Percentiles rank a stretch among this genome's conserved stretches.
phyloP scores from a whole-genome alignment of 73 alveolate species.

The Chromera velia region DNA sequence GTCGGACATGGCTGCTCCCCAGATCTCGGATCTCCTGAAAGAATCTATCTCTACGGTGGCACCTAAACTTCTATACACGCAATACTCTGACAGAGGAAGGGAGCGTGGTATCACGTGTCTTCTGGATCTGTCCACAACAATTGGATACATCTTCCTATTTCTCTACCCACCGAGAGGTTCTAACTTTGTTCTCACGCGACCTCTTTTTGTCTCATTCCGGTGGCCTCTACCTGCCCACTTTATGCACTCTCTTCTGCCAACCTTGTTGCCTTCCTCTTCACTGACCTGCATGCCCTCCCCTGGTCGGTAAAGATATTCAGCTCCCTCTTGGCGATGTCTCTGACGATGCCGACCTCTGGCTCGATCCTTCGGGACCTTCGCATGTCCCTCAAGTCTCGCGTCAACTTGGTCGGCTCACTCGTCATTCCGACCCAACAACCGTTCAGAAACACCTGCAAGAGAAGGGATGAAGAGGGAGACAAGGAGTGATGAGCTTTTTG shows the following conservation, averaged over 20 bases:
- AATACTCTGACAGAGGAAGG: too few relatives aligned
- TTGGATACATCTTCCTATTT: too few relatives aligned
- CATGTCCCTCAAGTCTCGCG: slow-evolving; percentile 52
- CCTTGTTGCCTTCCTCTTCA: slow-evolving; percentile 49
- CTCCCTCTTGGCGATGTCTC: slow-evolving; percentile 81
- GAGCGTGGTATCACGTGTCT: too few relatives aligned
- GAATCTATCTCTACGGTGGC: too few relatives aligned
- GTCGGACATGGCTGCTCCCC: too few relatives aligned
- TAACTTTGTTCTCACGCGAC: too few relatives aligned
- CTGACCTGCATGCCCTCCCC: slow-evolving; percentile 93
- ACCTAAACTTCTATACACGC: too few relatives aligned
- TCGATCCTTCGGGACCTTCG: slow-evolving; percentile 61
- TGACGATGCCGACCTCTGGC: slow-evolving; percentile 79
- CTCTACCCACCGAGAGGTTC: too few relatives aligned
- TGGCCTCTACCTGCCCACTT: slow-evolving; percentile 13
- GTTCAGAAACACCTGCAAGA: slow-evolving; percentile 88
- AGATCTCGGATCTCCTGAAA: too few relatives aligned
- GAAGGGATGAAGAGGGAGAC: too few relatives aligned
- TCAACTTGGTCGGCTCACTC: slow-evolving; percentile 73
- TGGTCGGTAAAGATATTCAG: slow-evolving; percentile 87
- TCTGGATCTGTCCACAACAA: too few relatives aligned
- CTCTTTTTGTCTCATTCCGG: slow-evolving; percentile 7
- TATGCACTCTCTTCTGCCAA: slow-evolving; percentile 42
- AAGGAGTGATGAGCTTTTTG: too few relatives aligned
- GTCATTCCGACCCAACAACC: slow-evolving; percentile 97